Evolutionary conservation across 1,139 yeast genomes (phyloP), one percentile per base, ranked within the genome.

Genomic region (Barnettozyma hawaiiensis): DNA sequence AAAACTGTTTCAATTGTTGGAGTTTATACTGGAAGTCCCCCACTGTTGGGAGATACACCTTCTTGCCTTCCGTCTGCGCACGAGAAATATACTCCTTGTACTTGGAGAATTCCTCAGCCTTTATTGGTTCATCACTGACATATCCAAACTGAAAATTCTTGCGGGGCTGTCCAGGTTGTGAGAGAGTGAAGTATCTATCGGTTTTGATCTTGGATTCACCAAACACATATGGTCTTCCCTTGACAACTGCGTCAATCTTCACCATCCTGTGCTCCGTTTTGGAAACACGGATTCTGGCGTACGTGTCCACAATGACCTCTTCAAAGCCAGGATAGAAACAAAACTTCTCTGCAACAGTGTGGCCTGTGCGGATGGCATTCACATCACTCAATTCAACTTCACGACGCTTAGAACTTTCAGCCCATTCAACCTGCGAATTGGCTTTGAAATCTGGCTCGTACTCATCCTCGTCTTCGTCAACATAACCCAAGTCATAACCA

Each of bases 301-400:
- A 87, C 36, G 95, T 78, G 21, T 87, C 95, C 31, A 75, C 69
- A 12, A 85, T 75, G 1, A 76, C 73, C 19, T 76, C 79, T 42
- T 75, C 79, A 62, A 92, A 90, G 23, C 79, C 89, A 8, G 92
- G 89, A 62, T 89, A 82, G 61, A 82, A 89, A 60, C 92, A 79
- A 60, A 72, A 86, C 59, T 83, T 82, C 42, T 81, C 75, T 44
- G 89, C 75, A 52, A 81, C 74, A 8, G 85, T 70, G 59, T 96
- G 80, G 11, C 96, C 95, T 39, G 92, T 75, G 48, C 82, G 73
- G 28, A 85, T 69, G 45, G 75, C 75, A 60, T 85, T 85, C 44
- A 89, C 67, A 57, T 85, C 95, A 14, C 65, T 69, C 19, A 76
- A 41, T 8, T 65, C 70, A 16, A 65, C 59, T n/a, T 63, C 70